Base-by-base conservation (phyloP, 2,329 filamentous ascomycete species). In the Xylariomycetidae sp. region DNA sequence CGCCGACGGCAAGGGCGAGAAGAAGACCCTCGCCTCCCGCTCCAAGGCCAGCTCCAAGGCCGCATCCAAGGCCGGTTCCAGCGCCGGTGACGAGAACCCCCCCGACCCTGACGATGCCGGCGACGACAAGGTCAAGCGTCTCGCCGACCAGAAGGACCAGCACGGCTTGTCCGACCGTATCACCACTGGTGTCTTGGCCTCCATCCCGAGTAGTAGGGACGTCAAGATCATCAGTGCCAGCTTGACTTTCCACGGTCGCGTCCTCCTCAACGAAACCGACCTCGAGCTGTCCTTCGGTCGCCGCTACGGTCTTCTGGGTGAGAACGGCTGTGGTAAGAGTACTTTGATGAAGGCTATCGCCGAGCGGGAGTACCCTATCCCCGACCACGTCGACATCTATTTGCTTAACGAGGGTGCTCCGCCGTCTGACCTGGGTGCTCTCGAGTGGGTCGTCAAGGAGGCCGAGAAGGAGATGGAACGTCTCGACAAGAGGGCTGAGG, bases 271-370 rank as follows among this genome's bases (percentile, higher is more conserved):
- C 59, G 92, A 98, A 65, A 85, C 85, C 44, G 93, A 82, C 31
- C 74, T 98, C 61, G 93, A 98, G 66, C 75, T 98, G 56, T 90
- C 85, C 60, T 92, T 87, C 60, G 88, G 85, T 48, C 85, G 89
- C 54, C 80, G 92, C 55, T 98, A 98, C 61, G 92, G 92, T 61
- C 73, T 98, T 38, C 71, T 98, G 46, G 92, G 92, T 57, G 92
- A 98, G 76, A 98, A 98, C 82, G 92, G 92, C 48, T 98, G 92
- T 65, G 92, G 92, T 63, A 98, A 98, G 76, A 93, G 85, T 46
- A 98, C 92, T n/a, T 67, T 98, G 20, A 77, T 98, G 59, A 96
- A 95, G 72, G 79, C 92, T 48, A 95, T 98, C 59, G 82, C 84
- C 52, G 82, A 80, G 57, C 85, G 92, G 67, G 93, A 98, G 65